Conservation (phyloP, 345 rosid species). For the Hevea brasiliensis region DNA sequence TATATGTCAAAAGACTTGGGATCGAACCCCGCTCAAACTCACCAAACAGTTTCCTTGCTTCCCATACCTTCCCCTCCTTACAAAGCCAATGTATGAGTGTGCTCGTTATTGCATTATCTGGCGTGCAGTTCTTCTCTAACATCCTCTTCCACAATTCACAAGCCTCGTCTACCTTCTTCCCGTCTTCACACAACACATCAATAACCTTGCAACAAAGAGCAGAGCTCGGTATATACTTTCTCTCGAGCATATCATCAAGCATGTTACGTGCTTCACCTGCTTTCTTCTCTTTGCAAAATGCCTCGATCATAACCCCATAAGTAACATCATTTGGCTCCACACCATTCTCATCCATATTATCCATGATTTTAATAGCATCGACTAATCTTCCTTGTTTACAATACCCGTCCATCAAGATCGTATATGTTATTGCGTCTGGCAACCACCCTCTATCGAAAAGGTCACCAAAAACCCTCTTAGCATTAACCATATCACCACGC, state of each 20-base stretch:
- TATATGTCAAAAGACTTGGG: conserved; percentile 74
- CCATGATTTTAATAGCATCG: conserved; percentile 81
- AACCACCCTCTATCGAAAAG: conserved; percentile 78
- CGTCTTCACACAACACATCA: conserved; percentile 59
- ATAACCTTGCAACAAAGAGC: conserved; percentile 77
- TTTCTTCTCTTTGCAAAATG: conserved; percentile 60
- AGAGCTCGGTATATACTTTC: conserved; percentile 58
- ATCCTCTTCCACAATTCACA: conserved; percentile 71
- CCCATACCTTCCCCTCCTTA: conserved; percentile 60
- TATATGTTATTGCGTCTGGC: conserved; percentile 76
- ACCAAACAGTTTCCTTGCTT: conserved; percentile 72
- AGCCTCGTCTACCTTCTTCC: conserved; percentile 77
- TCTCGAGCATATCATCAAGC: conserved; percentile 73
- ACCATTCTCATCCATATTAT: conserved; percentile 77
- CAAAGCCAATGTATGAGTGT: conserved; percentile 88
- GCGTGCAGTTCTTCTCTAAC: conserved; percentile 67
- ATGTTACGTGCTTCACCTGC: conserved; percentile 71
- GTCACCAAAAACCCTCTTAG: conserved; percentile 55
- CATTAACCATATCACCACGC: conserved; percentile 66
- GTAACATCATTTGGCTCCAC: conserved; percentile 80
- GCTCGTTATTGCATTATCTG: conserved; percentile 69
- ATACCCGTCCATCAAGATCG: conserved; percentile 75
- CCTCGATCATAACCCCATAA: conserved; percentile 81
- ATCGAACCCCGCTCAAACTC: conserved; percentile 72
- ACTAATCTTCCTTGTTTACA: conserved; percentile 61